Percentiles rank a stretch among this genome's conserved stretches.
These are phyloP conservation scores for Paecilomyces variotii DNA, from an alignment of 2,329 filamentous ascomycete genomes.

Conservation along the genomic window DNA sequence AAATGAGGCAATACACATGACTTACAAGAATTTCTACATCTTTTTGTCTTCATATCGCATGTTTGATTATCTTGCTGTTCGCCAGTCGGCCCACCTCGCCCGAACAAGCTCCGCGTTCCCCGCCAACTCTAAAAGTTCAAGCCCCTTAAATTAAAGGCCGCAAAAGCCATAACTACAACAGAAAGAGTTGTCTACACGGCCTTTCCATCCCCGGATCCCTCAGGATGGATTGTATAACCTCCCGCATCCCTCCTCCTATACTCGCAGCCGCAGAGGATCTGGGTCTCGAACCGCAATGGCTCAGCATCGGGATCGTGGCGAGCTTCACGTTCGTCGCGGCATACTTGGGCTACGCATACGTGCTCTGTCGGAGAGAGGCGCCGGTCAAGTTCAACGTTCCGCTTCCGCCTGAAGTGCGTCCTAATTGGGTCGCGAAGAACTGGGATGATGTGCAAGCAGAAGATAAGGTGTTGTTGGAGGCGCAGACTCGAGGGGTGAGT, in stretches of 20 bases:
- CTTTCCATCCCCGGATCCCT: neutral
- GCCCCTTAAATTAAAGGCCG: neutral
- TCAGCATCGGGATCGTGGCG: constrained; percentile 20
- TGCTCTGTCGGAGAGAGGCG: constrained; percentile 21
- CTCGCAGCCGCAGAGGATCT: constrained; percentile 13
- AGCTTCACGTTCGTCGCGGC: constrained; percentile 21
- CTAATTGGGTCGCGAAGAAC: constrained; percentile 20
- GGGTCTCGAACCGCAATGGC: constrained; percentile 12
- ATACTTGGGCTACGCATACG: constrained; percentile 25
- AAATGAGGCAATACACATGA: no score
- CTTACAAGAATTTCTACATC: no score
- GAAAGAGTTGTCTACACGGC: neutral
- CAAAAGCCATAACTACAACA: neutral
- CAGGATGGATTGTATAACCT: neutral
- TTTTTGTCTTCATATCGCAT: no score
- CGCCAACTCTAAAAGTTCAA: neutral
- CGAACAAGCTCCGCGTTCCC: neutral
- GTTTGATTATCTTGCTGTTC: neutral
- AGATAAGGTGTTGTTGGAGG: constrained; percentile 27
- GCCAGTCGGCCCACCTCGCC: neutral
- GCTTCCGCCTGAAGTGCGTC: constrained; percentile 25
- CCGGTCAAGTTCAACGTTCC: constrained; percentile 32
- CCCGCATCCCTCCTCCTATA: constrained; percentile 10
- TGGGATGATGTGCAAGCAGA: constrained; percentile 29
- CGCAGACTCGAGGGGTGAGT: constrained; percentile 33